Percentiles rank a stretch among this genome's conserved stretches.
Evolutionary conservation across 75 land plant genomes (phyloP).

Genomic region (Larix kaempferi): DNA sequence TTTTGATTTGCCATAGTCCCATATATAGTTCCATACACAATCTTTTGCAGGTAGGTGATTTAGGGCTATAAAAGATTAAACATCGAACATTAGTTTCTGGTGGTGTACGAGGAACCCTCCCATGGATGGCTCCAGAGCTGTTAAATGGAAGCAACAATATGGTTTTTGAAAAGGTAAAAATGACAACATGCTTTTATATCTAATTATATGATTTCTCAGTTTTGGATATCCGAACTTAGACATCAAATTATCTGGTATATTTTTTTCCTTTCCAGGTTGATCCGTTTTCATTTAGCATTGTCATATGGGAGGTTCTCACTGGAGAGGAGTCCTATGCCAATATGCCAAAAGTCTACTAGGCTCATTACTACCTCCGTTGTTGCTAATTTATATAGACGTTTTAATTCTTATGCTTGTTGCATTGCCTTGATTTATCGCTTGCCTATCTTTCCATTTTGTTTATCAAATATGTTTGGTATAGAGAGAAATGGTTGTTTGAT

Average conservation of each 20-base stretch:
- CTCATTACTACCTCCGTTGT: no score
- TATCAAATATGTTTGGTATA: background rate
- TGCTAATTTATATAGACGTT: no score
- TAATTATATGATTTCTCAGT: background rate
- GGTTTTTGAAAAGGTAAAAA: background rate
- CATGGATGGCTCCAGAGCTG: slow-evolving; percentile 98
- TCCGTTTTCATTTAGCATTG: slow-evolving; percentile 21
- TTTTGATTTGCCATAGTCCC: background rate
- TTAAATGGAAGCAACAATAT: no score
- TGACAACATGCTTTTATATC: background rate
- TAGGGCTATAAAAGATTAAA: slow-evolving; percentile 88
- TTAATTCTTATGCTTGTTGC: no score
- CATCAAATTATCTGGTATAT: background rate
- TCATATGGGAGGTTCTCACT: slow-evolving; percentile 92
- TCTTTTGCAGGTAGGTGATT: slow-evolving; percentile 81
- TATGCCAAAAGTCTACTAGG: slow-evolving; percentile 38
- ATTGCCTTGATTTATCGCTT: no score
- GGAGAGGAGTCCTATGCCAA: slow-evolving; percentile 94
- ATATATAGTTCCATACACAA: background rate
- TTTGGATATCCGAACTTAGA: slow-evolving; percentile 1
- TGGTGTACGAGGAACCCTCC: slow-evolving; percentile 93
- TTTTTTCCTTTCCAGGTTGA: background rate
- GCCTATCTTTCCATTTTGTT: no score
- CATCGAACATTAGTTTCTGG: slow-evolving; percentile 88
- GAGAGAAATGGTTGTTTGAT: background rate